These are phyloP conservation scores for Microsporum audouinii DNA, from an alignment of 2,329 filamentous ascomycete genomes.

Conservation along the genomic window DNA sequence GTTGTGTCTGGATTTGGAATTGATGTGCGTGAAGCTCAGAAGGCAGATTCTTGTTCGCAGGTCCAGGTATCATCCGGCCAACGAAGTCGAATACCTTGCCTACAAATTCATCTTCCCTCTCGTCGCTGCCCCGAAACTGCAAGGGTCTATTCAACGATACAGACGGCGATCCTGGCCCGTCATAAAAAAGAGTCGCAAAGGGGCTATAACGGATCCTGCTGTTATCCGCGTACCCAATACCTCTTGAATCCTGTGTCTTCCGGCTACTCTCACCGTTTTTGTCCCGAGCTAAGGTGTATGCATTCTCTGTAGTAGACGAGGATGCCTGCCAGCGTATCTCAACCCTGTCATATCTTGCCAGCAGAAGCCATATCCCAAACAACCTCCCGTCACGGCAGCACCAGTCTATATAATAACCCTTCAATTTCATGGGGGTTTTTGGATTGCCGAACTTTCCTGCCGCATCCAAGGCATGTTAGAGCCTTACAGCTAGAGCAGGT, in stretches of 20 bases:
- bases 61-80: conserved; percentile 8
- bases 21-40: conserved; percentile 17
- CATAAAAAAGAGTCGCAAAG: conserved; percentile 7
- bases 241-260: conserved; percentile 9
- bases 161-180: not conserved
- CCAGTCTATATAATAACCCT: conserved; percentile 18
- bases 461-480: conserved; percentile 13
- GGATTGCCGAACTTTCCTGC: conserved; percentile 2
- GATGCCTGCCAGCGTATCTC: conserved; percentile 11
- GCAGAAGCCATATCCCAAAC: conserved; percentile 27
- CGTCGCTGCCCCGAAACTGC: conserved; percentile 9
- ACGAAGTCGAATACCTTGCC: conserved; percentile 19
- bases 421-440: conserved; percentile 2
- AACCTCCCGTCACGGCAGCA: conserved; percentile 26
- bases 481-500: conserved; percentile 7
- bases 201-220: not conserved
- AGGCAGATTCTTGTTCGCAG: conserved; percentile 19
- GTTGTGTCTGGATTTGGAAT: too few relatives aligned
- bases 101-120: conserved; percentile 19
- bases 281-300: not conserved
- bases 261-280: conserved; percentile 6
- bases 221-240: conserved; percentile 12
- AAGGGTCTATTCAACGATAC: not conserved
- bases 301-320: not conserved
- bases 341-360: conserved; percentile 29